Evolutionary conservation across 164 flowering plant genomes (phyloP), one percentile per base, ranked within the genome.

Genomic region (Vitis labrusca): DNA sequence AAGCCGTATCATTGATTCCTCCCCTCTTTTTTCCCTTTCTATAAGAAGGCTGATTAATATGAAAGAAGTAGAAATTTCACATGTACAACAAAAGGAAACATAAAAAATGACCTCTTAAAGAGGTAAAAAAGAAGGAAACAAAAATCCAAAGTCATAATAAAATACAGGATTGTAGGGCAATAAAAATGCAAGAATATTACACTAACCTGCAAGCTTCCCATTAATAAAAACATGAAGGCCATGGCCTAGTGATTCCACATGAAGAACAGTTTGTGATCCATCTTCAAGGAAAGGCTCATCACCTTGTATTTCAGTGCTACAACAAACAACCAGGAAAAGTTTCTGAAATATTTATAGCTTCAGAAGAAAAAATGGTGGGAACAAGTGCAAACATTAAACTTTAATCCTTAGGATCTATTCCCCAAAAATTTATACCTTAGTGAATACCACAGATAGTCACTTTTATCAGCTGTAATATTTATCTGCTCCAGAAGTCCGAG

Each of bases 361-460:
- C 44, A 37, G 44, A 37, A 37, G 44, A 37, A 37, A 23, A 37
- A 6, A 37, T 37, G 5, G 44, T 23, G 44, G 44, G 7, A 2
- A 37, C 44, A 3, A 37, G 61, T 16, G 2, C 13, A 13, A 32
- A 29, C 2, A 30, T 16, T 3, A 15, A 10, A 27, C 23, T 8
- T 12, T 0, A 0, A 37, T 3, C 44, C 5, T 37, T 0, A 6
- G 44, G 44, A 37, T 6, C 44, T 37, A 37, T 37, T 37, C 44
- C 44, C 44, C 44, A 37, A 37, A 37, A 37, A 6, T 37, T 37
- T 17, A 47, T 84, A 96, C 99, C 99, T 93, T 61, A 87, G 17
- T 50, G 99, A 93, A 82, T 96, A 96, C 99, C 99, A 96, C 74
- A 96, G 78, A 72, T 96, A 92, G 76, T 96, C 99, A 82, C 98